Percentiles rank a stretch among this genome's conserved stretches.
Evolutionary conservation across 345 rosid species (phyloP).

Genomic region (Viola odorata): DNA sequence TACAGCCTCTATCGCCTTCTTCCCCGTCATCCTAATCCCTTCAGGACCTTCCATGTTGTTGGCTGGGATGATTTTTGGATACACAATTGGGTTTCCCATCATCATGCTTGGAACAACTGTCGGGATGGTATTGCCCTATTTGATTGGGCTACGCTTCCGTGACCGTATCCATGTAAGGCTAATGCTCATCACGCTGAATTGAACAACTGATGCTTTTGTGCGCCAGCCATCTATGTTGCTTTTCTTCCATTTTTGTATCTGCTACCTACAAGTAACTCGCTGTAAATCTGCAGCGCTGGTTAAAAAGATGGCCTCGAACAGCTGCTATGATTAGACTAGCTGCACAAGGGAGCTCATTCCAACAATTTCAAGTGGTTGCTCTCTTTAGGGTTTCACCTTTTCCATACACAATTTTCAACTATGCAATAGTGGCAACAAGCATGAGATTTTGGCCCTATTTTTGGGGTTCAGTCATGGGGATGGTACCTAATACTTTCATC

Average conservation of each 20-base stretch:
- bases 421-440: slow-evolving; percentile 78
- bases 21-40: slow-evolving; percentile 92
- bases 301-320: slow-evolving; percentile 87
- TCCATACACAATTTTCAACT: slow-evolving; percentile 96
- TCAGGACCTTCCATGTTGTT: slow-evolving; percentile 99
- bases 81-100: slow-evolving; percentile 80
- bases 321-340: slow-evolving; percentile 81
- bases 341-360: slow-evolving; percentile 92
- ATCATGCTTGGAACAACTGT: slow-evolving; percentile 95
- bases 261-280: slow-evolving; percentile 6
- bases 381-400: slow-evolving; percentile 90
- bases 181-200: background rate
- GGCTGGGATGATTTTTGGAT: slow-evolving; percentile 98
- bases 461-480: slow-evolving; percentile 83
- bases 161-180: slow-evolving; percentile 81
- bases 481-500: slow-evolving; percentile 95
- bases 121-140: slow-evolving; percentile 84
- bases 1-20: slow-evolving; percentile 75
- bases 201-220: background rate
- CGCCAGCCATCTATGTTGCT: background rate
- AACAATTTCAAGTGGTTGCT: slow-evolving; percentile 88
- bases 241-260: background rate
- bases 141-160: slow-evolving; percentile 73
- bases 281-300: slow-evolving; percentile 66
- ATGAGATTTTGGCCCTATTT: slow-evolving; percentile 91